Percentiles rank a stretch among this genome's conserved stretches.
Conservation (phyloP, 2,329 filamentous ascomycete genomes). For the Diaporthe aspalathi region DNA sequence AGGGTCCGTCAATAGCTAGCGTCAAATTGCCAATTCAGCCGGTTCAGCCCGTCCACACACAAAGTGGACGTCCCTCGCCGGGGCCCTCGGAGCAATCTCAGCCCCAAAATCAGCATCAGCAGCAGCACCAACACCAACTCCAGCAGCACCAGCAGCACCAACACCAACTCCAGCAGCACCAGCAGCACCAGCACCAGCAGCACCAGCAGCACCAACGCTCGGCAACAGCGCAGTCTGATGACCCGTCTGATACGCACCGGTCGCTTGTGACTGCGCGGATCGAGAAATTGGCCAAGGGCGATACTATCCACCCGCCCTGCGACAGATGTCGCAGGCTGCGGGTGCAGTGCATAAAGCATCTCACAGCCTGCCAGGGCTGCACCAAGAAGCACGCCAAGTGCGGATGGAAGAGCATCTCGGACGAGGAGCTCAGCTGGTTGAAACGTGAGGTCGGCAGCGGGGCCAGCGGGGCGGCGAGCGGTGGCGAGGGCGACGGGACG, state of each 20-base stretch:
- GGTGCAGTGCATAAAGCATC: constrained; percentile 85
- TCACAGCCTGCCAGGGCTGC: constrained; percentile 87
- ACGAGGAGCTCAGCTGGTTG: constrained; percentile 68
- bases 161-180: background rate
- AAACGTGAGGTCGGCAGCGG: constrained; percentile 45
- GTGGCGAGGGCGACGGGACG: constrained; percentile 41
- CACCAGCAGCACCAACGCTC: constrained; percentile 45
- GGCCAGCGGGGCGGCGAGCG: constrained; percentile 44
- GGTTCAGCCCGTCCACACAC: constrained; percentile 22
- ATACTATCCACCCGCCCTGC: constrained; percentile 82
- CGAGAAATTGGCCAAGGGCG: constrained; percentile 79
- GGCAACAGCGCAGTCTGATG: constrained; percentile 23
- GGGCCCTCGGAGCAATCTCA: constrained; percentile 44
- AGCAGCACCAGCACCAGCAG: background rate
- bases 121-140: background rate
- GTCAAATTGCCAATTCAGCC: constrained; percentile 29
- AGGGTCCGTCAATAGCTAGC: constrained; percentile 17
- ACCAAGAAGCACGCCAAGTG: constrained; percentile 93
- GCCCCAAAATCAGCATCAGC: background rate
- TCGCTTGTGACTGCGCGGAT: constrained; percentile 78
- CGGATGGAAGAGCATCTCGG: constrained; percentile 83
- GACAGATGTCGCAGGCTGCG: constrained; percentile 75
- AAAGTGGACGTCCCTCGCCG: constrained; percentile 45
- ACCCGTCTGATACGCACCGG: constrained; percentile 50
- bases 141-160: background rate